Conservation (phyloP, 768 basidiomycete species). For the Lactarius indigo region DNA sequence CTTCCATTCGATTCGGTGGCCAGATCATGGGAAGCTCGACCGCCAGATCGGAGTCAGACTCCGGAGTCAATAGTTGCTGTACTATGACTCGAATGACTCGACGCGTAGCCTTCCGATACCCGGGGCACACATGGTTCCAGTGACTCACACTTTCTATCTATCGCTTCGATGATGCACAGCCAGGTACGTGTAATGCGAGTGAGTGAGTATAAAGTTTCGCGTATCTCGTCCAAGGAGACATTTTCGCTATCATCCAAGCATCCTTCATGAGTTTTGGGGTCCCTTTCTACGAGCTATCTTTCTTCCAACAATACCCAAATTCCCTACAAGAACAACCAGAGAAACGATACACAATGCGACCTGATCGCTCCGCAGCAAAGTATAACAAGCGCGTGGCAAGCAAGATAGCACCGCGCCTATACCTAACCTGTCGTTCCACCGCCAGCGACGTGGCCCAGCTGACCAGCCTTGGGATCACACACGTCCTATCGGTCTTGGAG, state of each 20-base stretch:
- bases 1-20: background rate
- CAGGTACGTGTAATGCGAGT: background rate
- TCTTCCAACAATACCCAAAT: background rate
- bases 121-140: background rate
- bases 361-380: background rate
- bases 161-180: background rate
- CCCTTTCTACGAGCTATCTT: background rate
- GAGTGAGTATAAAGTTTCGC: background rate
- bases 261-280: conserved; percentile 1
- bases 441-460: conserved; percentile 50
- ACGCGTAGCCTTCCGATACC: background rate
- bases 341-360: conserved; percentile 5
- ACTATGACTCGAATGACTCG: background rate
- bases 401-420: conserved; percentile 48
- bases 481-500: conserved; percentile 66
- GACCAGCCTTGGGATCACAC: conserved; percentile 61
- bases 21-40: background rate
- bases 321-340: background rate
- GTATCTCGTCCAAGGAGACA: background rate
- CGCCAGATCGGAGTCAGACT: background rate
- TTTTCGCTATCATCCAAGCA: background rate
- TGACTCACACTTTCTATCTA: background rate
- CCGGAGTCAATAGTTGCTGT: background rate
- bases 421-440: conserved; percentile 58
- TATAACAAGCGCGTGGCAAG: conserved; percentile 26